These are phyloP conservation scores for Aspergillus sclerotiicarbonarius DNA, from an alignment of 495 filamentous ascomycete genomes.

Conservation along the genomic window DNA sequence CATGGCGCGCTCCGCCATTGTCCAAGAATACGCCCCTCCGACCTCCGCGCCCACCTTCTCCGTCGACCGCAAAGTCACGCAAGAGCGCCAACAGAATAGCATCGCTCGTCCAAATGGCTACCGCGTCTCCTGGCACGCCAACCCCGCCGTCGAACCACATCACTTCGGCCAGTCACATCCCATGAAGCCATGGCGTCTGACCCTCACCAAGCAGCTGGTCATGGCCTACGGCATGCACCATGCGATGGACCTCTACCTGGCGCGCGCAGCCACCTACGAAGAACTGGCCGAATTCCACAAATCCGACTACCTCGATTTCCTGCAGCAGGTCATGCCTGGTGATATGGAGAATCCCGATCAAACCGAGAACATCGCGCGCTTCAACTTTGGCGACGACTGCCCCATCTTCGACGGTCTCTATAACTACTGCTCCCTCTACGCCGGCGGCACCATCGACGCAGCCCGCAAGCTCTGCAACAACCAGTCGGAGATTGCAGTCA, in stretches of 20 bases:
- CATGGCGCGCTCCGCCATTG: conserved; percentile 54
- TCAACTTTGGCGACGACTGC: conserved; percentile 92
- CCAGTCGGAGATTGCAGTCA: conserved; percentile 93
- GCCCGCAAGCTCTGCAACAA: conserved; percentile 82
- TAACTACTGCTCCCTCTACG: conserved; percentile 91
- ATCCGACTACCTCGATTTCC: conserved; percentile 84
- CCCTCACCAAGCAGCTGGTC: conserved; percentile 90
- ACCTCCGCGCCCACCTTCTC: conserved; percentile 57
- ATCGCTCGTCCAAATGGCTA: conserved; percentile 78
- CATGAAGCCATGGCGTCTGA: conserved; percentile 98
- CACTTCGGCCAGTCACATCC: conserved; percentile 95
- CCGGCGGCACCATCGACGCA: conserved; percentile 85
- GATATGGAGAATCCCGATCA: conserved; percentile 48
- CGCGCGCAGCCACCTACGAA: conserved; percentile 78
- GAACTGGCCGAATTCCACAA: conserved; percentile 87
- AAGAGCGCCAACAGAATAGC: conserved; percentile 67
- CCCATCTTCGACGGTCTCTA: conserved; percentile 95
- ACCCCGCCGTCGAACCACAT: conserved; percentile 90
- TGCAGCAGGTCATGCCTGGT: conserved; percentile 47
- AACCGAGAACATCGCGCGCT: conserved; percentile 46
- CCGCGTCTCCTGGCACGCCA: conserved; percentile 96
- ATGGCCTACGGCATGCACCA: conserved; percentile 92
- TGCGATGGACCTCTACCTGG: conserved; percentile 89
- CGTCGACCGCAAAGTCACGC: conserved; percentile 62
- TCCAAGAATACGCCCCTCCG: conserved; percentile 67